Percentiles rank a stretch among this genome's conserved stretches.
These are phyloP conservation scores for Gynandropsis gynandra DNA, from an alignment of 345 rosid species.

Conservation along the genomic window DNA sequence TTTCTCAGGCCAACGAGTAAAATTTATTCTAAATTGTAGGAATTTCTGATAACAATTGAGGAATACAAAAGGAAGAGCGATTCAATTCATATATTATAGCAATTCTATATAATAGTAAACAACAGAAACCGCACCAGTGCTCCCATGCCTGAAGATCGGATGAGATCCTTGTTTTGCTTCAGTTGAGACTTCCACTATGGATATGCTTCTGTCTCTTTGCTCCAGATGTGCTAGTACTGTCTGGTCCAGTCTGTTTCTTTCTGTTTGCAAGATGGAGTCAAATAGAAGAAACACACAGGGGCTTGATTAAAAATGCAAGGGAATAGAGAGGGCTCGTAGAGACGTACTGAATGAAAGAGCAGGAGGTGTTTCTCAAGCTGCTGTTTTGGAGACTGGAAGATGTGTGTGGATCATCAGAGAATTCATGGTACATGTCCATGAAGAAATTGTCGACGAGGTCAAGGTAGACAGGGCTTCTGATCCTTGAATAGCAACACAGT, in stretches of 20 bases:
- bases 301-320: too few relatives aligned
- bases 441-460: slow-evolving; percentile 84
- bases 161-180: slow-evolving; percentile 7
- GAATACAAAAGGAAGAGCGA: too few relatives aligned
- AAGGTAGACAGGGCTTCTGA: slow-evolving; percentile 71
- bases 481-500: slow-evolving; percentile 68
- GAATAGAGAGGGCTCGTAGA: too few relatives aligned
- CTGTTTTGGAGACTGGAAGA: slow-evolving; percentile 33
- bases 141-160: slow-evolving; percentile 6
- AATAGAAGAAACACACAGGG: too few relatives aligned
- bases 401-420: slow-evolving; percentile 44
- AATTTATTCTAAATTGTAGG: slow-evolving; percentile 1
- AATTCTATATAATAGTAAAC: too few relatives aligned
- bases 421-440: slow-evolving; percentile 67
- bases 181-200: too few relatives aligned
- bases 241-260: background rate
- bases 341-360: slow-evolving; percentile 34
- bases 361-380: slow-evolving; percentile 38
- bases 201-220: background rate
- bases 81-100: too few relatives aligned
- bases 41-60: background rate
- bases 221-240: slow-evolving; percentile 1
- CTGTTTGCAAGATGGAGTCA: background rate
- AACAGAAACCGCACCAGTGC: background rate
- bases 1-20: background rate